Evolutionary conservation across 1,284 basidiomycete species (phyloP), one percentile per base, ranked within the genome.

Genomic region (Melampsora americana): DNA sequence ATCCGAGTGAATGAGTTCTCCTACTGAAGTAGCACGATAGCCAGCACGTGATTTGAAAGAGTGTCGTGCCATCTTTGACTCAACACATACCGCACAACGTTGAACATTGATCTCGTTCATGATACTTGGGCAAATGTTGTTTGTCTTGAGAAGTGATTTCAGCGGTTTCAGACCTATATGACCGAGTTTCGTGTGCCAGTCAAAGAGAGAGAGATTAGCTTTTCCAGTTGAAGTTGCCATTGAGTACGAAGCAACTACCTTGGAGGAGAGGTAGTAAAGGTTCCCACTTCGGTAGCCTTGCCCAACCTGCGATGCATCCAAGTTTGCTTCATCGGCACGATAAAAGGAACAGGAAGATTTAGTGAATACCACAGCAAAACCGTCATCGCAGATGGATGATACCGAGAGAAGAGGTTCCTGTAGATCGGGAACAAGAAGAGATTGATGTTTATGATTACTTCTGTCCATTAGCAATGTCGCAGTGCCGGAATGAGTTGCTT

Each of bases 91-190:
- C 7, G 48, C 5, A 28, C 67, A 69, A 3, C 23, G n/a, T 35
- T 69, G 67, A 35, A 69, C 48, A 30, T 69, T 50, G 32, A 59
- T 69, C n/a, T 69, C 26, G 9, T 69, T 69, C 48, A 59, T 56
- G 35, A 42, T 6, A 9, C 3, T 12, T 11, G 67, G 48, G 0
- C 6, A 12, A n/a, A 69, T 69, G 2, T n/a, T 32, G 11, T 69
- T 20, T 12, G 32, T 11, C 5, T 69, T 69, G 16, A 69, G 48
- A 9, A 69, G 30, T 18, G 3, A 4, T n/a, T 69, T 69, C 26
- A 69, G 50, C 0, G 50, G 67, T 56, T 42, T 28, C 0, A 69
- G 50, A 6, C 67, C 67, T 9, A 69, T 56, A 26, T 59, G 67
- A 26, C n/a, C 50, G 46, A 69, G 39, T 11, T 20, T 9, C 1